A percentile compares a stretch with the other conserved stretches of the same genome.
Conservation (phyloP, 371 early-diverging fungal genomes). For the Entomophthora muscae region DNA sequence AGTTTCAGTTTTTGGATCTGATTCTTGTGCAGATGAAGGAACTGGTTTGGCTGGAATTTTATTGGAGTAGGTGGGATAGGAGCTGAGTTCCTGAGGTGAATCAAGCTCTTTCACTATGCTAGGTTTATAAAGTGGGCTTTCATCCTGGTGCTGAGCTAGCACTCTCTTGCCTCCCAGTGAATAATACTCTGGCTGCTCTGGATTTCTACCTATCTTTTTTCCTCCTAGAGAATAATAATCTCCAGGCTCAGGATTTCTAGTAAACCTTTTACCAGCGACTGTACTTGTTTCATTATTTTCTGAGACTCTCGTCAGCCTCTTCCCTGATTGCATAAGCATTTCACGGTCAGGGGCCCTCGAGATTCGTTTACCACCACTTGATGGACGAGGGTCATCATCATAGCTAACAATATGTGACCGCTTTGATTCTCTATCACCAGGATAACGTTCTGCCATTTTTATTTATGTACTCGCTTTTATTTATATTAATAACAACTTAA, state of each 20-base stretch:
- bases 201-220: not conserved
- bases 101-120: not conserved
- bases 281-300: not conserved
- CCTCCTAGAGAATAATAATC: not conserved
- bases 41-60: not conserved
- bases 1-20: not conserved
- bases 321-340: not conserved
- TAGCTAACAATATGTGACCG: not conserved
- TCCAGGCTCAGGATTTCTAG: not conserved
- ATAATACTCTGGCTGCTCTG: too few relatives aligned
- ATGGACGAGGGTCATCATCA: not conserved
- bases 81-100: not conserved
- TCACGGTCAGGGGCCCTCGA: not conserved
- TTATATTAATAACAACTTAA: too few relatives aligned
- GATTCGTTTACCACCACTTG: not conserved
- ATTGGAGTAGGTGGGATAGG: not conserved
- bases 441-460: not conserved
- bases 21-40: not conserved
- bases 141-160: too few relatives aligned
- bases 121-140: not conserved
- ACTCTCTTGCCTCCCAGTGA: too few relatives aligned
- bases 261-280: not conserved
- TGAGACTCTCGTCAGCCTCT: not conserved
- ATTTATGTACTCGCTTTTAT: too few relatives aligned
- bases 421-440: not conserved